Evolutionary conservation across 2,329 filamentous ascomycete species (phyloP).

Genomic region (Alternaria ethzedia): DNA sequence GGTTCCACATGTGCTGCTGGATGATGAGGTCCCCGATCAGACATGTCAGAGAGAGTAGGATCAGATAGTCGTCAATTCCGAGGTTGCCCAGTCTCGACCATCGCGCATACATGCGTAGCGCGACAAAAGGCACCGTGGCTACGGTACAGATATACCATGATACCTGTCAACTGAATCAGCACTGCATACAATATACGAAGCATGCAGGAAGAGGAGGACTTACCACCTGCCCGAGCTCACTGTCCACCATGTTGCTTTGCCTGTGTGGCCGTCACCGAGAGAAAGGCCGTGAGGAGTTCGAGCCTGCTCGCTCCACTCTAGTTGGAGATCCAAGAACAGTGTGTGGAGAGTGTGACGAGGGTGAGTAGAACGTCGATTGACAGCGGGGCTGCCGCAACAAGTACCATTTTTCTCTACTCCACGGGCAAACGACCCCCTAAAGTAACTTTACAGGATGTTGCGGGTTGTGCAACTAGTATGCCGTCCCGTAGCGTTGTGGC

Average conservation of each 20-base stretch:
- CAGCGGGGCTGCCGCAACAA: slow-evolving; percentile 3
- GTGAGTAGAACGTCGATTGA: background rate
- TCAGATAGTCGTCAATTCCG: slow-evolving; percentile 40
- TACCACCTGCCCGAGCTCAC: slow-evolving; percentile 32
- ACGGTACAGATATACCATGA: slow-evolving; percentile 48
- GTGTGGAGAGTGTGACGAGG: background rate
- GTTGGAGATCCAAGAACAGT: background rate
- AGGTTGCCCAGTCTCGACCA: slow-evolving; percentile 35
- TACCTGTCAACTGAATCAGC: slow-evolving; percentile 17
- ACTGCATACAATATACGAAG: background rate
- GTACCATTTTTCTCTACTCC: slow-evolving; percentile 7
- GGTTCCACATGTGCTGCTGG: slow-evolving; percentile 45
- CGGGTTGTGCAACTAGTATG: background rate
- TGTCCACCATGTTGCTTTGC: slow-evolving; percentile 10
- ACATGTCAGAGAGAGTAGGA: slow-evolving; percentile 38
- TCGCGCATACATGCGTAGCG: slow-evolving; percentile 37
- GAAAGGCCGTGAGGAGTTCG: slow-evolving; percentile 5
- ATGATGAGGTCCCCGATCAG: slow-evolving; percentile 27
- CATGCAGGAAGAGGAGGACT: slow-evolving; percentile 3
- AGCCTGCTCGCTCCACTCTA: slow-evolving; percentile 1
- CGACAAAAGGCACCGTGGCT: slow-evolving; percentile 35
- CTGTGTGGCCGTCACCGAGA: background rate
- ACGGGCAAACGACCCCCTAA: slow-evolving; percentile 1
- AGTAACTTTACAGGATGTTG: background rate
- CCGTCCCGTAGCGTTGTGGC: background rate